phyloP scores from a whole-genome alignment of 768 basidiomycete species.

The Mycena filopes region DNA sequence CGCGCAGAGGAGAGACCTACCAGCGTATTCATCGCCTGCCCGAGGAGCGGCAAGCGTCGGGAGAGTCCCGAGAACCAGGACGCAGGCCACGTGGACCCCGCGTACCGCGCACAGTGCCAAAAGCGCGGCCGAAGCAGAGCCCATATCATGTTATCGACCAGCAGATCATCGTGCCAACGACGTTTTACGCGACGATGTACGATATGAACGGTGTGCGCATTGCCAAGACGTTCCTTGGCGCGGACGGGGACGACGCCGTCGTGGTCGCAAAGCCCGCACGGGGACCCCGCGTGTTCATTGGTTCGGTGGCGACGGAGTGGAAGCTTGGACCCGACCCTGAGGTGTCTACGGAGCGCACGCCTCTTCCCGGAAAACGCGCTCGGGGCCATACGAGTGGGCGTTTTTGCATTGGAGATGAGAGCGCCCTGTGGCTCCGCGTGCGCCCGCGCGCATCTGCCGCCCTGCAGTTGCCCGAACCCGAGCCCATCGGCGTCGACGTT shows the following conservation, averaged over 20 bases:
- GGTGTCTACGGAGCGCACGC: not conserved
- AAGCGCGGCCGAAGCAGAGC: not conserved
- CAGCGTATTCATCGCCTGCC: too few relatives aligned
- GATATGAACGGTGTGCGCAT: conserved; percentile 19
- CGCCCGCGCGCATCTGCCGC: not conserved
- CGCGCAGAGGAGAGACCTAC: conserved; percentile 16
- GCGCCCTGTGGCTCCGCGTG: conserved; percentile 6
- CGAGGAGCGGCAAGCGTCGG: not conserved
- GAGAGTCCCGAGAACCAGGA: not conserved
- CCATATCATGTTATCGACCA: conserved; percentile 2
- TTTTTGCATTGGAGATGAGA: conserved; percentile 10
- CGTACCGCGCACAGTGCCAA: not conserved
- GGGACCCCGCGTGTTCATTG: conserved; percentile 21
- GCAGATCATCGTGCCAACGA: conserved; percentile 19
- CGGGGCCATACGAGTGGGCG: not conserved
- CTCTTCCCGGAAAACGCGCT: not conserved
- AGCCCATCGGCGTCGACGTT: not conserved
- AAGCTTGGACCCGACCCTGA: conserved; percentile 19
- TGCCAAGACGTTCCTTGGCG: conserved; percentile 15
- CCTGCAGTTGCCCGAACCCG: not conserved
- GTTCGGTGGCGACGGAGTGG: conserved; percentile 23
- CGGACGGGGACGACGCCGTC: conserved; percentile 9
- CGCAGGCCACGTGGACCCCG: not conserved
- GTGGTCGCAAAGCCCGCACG: not conserved
- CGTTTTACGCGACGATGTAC: conserved; percentile 25